Conservation (phyloP, 371 early-diverging fungal species). For the Apophysomyces sp. region DNA sequence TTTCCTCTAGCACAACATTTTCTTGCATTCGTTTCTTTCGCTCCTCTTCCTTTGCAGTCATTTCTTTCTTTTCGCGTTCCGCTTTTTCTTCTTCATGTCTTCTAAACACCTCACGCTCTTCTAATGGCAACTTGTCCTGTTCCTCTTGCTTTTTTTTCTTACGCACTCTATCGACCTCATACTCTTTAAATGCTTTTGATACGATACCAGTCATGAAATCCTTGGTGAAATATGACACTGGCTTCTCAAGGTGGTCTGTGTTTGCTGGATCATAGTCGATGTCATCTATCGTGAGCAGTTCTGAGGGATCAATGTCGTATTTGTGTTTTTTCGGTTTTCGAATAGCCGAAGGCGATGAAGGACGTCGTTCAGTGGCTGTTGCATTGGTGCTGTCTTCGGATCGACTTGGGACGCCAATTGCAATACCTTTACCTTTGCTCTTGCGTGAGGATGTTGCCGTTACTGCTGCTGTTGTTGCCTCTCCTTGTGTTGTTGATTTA, state of each 20-base stretch:
- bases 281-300: conserved; percentile 41
- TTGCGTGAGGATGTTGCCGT: neutral
- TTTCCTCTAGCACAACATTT: conserved; percentile 23
- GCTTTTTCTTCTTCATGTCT: conserved; percentile 22
- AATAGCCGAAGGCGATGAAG: neutral
- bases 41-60: neutral
- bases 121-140: conserved; percentile 14
- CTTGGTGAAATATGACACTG: conserved; percentile 46
- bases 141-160: conserved; percentile 23
- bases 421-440: neutral
- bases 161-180: conserved; percentile 27
- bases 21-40: conserved; percentile 8
- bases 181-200: conserved; percentile 47
- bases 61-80: conserved; percentile 9
- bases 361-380: neutral
- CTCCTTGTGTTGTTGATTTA: neutral
- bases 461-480: neutral
- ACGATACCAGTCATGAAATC: conserved; percentile 51
- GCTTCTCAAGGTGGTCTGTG: conserved; percentile 35
- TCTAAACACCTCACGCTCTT: conserved; percentile 6
- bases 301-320: conserved; percentile 1
- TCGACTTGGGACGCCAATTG: neutral
- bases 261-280: conserved; percentile 34
- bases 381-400: neutral
- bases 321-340: neutral